Evolutionary conservation across 1,284 basidiomycete species (phyloP).

Genomic region (Melampsora occidentalis): DNA sequence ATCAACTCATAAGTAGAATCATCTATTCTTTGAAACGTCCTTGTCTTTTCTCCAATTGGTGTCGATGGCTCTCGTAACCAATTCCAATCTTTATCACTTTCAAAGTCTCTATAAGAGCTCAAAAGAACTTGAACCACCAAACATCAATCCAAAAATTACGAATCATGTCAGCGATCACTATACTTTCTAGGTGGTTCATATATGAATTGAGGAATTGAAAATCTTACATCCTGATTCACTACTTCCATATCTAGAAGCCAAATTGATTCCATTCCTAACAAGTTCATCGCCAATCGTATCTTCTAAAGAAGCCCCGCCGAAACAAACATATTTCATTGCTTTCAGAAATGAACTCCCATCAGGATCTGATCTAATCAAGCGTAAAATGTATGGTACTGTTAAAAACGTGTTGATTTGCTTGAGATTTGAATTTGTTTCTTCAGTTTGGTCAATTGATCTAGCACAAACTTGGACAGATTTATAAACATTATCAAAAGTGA

Average conservation of each 20-base stretch:
- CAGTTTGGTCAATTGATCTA: background rate
- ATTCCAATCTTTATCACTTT: constrained; percentile 63
- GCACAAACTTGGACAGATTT: constrained; percentile 50
- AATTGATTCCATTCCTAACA: constrained; percentile 59
- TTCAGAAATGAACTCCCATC: constrained; percentile 58
- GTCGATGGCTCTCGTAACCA: constrained; percentile 58
- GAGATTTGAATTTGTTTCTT: background rate
- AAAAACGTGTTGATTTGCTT: constrained; percentile 50
- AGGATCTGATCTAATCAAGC: constrained; percentile 61
- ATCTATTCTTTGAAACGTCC: constrained; percentile 59
- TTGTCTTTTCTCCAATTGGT: constrained; percentile 45
- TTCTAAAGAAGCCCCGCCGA: constrained; percentile 55
- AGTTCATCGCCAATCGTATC: constrained; percentile 63
- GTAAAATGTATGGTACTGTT: constrained; percentile 57
- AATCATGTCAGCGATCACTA: background rate
- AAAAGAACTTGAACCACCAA: constrained; percentile 56
- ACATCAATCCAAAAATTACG: constrained; percentile 47
- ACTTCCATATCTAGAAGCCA: constrained; percentile 62
- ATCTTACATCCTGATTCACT: constrained; percentile 52
- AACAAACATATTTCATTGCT: constrained; percentile 60
- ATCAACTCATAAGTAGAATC: constrained; percentile 61
- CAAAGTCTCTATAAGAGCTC: constrained; percentile 61
- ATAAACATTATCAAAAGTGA: constrained; percentile 53
- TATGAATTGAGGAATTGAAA: background rate
- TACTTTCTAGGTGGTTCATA: no score